These are phyloP conservation scores for Tetradesmus obliquus DNA, from an alignment of 139 green algal species.

Conservation along the genomic window DNA sequence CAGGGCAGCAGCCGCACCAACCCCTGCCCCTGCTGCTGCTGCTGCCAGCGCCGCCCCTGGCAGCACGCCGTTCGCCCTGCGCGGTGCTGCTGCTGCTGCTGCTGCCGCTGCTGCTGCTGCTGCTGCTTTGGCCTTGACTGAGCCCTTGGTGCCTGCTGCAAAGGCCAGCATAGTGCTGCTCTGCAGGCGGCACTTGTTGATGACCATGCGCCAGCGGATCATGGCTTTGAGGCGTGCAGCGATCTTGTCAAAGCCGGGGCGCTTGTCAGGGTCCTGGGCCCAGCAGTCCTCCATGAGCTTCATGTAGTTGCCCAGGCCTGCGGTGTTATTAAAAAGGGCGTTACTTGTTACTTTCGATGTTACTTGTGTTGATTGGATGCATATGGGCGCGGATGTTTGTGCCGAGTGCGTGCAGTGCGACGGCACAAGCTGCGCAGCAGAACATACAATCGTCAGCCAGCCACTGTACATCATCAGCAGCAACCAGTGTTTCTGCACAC, in stretches of 20 bases:
- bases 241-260: conserved; percentile 36
- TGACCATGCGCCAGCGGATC: conserved; percentile 24
- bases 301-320: conserved; percentile 35
- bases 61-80: neutral
- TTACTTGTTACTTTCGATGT: neutral
- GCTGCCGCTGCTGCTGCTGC: neutral
- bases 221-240: conserved; percentile 35
- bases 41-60: neutral
- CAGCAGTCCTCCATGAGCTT: conserved; percentile 43
- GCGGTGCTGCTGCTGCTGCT: conserved; percentile 11
- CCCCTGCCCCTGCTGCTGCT: neutral
- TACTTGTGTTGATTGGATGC: too few relatives aligned
- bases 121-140: neutral
- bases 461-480: neutral
- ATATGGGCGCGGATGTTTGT: too few relatives aligned
- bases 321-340: neutral
- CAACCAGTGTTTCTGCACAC: neutral
- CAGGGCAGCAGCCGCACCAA: neutral
- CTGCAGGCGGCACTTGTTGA: neutral
- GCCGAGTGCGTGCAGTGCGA: too few relatives aligned
- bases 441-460: neutral
- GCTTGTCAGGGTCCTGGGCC: neutral
- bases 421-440: neutral
- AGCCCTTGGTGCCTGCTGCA: neutral
- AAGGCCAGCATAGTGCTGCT: neutral